phyloP scores from a whole-genome alignment of 495 filamentous ascomycete genomes.

The Aspergillus coremiiformis region DNA sequence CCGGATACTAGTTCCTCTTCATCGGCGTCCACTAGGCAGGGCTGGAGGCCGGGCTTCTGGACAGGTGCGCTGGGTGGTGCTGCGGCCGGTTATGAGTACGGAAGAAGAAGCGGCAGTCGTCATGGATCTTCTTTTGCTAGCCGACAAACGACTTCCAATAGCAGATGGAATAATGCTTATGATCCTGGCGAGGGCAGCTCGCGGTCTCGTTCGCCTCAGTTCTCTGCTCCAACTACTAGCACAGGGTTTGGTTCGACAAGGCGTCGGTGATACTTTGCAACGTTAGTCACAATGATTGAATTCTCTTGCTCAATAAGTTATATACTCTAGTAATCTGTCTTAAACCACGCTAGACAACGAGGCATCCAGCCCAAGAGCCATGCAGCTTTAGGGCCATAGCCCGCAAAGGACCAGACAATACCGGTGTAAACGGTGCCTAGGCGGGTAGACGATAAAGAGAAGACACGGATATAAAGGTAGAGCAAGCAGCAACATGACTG shows the following conservation, averaged over 20 bases:
- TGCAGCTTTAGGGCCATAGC: not conserved
- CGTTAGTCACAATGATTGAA: not conserved
- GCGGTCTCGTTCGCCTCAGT: slow-evolving; percentile 39
- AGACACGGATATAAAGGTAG: not conserved
- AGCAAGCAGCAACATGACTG: not conserved
- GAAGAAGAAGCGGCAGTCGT: slow-evolving; percentile 41
- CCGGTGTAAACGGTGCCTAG: not conserved
- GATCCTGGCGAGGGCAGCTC: slow-evolving; percentile 48
- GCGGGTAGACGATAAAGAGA: not conserved
- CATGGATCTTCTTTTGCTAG: slow-evolving; percentile 8
- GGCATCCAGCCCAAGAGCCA: not conserved
- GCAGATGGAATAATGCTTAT: slow-evolving; percentile 12
- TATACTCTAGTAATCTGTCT: not conserved
- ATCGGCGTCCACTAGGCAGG: slow-evolving; percentile 29
- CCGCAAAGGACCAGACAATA: not conserved
- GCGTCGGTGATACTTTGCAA: slow-evolving; percentile 48
- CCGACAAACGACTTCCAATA: slow-evolving; percentile 20
- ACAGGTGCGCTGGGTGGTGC: slow-evolving; percentile 63
- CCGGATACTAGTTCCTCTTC: slow-evolving; percentile 35
- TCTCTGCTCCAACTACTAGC: slow-evolving; percentile 55
- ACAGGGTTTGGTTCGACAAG: slow-evolving; percentile 89
- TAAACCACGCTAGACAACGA: not conserved
- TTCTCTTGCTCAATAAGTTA: not conserved
- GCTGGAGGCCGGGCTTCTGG: slow-evolving; percentile 88
- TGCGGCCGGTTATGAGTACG: slow-evolving; percentile 62